Evolutionary conservation across 1,284 basidiomycete genomes (phyloP), one percentile per base, ranked within the genome.

Genomic region (Papiliotrema nemorosa): DNA sequence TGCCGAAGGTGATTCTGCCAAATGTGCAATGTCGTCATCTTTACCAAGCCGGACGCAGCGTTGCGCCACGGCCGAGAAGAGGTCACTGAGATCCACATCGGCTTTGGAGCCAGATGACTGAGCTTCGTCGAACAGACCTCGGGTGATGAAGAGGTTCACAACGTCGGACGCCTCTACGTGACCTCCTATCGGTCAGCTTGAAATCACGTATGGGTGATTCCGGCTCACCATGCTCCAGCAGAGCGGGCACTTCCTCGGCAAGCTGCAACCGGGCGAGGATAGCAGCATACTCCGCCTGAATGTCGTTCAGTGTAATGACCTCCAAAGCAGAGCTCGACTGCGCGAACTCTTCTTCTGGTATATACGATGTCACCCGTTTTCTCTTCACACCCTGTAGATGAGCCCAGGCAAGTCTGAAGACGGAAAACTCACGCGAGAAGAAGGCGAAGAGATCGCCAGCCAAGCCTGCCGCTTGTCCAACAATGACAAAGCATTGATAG

Each of bases 401-500:
- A 58, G 49, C 20, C 33, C 4, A 25, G 24, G 33, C 27, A 10
- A 18, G 21, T 40, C 33, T 25, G 14, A 37, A 5, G n/a, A 5
- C 6, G 33, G 24, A 33, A 4, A 16, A 10, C 5, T 43, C 58
- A 48, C 25, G 57, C 50, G 10, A 50, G 29, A 13, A 54, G 52
- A 47, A 24, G 48, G 48, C n/a, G 52, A 48, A 16, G 64, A 82
- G 44, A 88, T 73, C 18, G 85, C 77, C 39, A 97, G 81, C 90
- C 90, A 98, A 9, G 91, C 86, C 59, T 85, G 85, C 62, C 85
- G 84, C 55, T 80, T 78, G 62, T 91, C 86, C 27, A 93, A 80
- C 56, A 97, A 79, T 12, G 87, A 83, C 31, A 99, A 78, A 9
- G 90, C 85, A 67, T 97, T 97, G 74, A 96, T 88, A 16, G 90